phyloP scores from a whole-genome alignment of 2,329 filamentous ascomycete genomes.

The Elsinoe ampelina region DNA sequence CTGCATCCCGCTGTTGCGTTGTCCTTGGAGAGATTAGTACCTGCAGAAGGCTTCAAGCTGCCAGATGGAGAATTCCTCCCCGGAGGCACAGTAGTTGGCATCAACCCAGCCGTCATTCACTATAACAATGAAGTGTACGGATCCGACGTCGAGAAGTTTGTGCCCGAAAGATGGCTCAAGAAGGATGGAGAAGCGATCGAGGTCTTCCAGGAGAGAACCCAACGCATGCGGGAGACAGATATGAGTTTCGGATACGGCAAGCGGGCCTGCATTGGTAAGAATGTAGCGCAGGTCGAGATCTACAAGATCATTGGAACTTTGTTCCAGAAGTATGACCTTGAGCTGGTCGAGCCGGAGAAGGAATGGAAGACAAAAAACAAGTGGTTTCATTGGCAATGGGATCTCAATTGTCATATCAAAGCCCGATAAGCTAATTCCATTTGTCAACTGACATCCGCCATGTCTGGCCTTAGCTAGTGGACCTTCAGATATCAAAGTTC shows the following conservation, averaged over 20 bases:
- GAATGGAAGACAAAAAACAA: conserved; percentile 12
- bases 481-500: too few relatives aligned
- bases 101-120: conserved; percentile 38
- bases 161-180: conserved; percentile 39
- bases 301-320: conserved; percentile 14
- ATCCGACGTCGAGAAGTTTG: conserved; percentile 31
- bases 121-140: conserved; percentile 32
- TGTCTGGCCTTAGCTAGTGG: too few relatives aligned
- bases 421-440: neutral
- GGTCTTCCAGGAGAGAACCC: neutral
- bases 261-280: conserved; percentile 14
- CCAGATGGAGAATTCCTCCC: conserved; percentile 27
- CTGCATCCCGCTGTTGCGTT: conserved; percentile 35
- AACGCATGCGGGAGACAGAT: conserved; percentile 2
- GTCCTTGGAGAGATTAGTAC: conserved; percentile 29
- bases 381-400: conserved; percentile 7
- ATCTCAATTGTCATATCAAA: neutral
- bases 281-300: conserved; percentile 14
- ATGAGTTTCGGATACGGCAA: conserved; percentile 15
- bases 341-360: conserved; percentile 1
- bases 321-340: conserved; percentile 13
- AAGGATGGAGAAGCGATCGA: neutral
- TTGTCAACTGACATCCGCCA: too few relatives aligned
- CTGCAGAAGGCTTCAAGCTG: conserved; percentile 20
- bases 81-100: conserved; percentile 33